phyloP scores from a whole-genome alignment of 768 basidiomycete genomes.

The Leccinum longicurvipes region DNA sequence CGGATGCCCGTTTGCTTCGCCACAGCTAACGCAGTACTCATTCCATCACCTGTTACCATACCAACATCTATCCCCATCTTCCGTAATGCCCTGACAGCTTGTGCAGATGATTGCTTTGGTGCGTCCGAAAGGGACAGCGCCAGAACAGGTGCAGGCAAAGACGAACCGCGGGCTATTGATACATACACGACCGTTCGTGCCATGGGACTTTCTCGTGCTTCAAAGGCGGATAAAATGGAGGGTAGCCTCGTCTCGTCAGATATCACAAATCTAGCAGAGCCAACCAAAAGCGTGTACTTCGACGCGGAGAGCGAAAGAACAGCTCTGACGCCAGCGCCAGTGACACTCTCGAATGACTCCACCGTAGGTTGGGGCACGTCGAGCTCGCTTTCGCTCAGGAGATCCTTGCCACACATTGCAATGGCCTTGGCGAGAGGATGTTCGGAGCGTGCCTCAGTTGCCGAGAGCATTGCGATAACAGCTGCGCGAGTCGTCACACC shows the following conservation, averaged over 20 bases:
- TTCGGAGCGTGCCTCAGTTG: conserved; percentile 88
- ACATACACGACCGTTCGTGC: conserved; percentile 89
- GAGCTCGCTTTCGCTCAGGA: conserved; percentile 41
- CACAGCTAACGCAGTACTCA: conserved; percentile 80
- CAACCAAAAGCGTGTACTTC: conserved; percentile 64
- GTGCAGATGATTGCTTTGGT: conserved; percentile 79
- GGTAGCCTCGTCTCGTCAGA: conserved; percentile 55
- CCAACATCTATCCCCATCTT: conserved; percentile 90
- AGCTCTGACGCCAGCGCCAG: conserved; percentile 87
- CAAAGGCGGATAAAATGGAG: conserved; percentile 57
- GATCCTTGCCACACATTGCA: conserved; percentile 72
- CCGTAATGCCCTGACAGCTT: conserved; percentile 78
- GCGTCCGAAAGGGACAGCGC: conserved; percentile 85
- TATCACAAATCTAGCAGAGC: conserved; percentile 70
- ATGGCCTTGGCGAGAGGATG: conserved; percentile 96
- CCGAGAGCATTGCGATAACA: conserved; percentile 77
- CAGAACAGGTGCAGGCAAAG: conserved; percentile 56
- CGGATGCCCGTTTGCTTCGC: conserved; percentile 88
- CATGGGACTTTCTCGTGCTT: conserved; percentile 60
- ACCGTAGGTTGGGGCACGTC: conserved; percentile 53
- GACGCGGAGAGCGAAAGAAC: conserved; percentile 50
- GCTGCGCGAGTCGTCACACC: conserved; percentile 56
- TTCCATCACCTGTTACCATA: conserved; percentile 93
- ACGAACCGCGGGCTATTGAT: conserved; percentile 48
- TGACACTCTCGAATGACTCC: conserved; percentile 78